Percentiles rank a stretch among this genome's conserved stretches.
Evolutionary conservation across 108 stramenopile genomes (phyloP).

Genomic region (Pseudonitzschia pungens): DNA sequence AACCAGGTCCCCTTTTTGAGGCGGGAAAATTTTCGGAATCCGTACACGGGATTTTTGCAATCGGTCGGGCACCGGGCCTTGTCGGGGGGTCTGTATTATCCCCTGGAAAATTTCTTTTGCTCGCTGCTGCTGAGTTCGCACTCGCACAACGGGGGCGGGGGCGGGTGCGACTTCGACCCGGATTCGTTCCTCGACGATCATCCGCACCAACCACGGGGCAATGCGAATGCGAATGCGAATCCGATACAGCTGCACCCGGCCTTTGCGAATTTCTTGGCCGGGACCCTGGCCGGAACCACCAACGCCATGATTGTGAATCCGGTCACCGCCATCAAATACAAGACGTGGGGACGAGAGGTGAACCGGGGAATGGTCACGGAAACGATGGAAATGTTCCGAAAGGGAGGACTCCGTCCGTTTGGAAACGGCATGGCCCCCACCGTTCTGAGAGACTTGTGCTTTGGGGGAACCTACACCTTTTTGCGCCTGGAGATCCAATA

Average conservation of each 20-base stretch:
- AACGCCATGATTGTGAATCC: slow-evolving; percentile 56
- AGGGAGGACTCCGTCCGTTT: slow-evolving; percentile 49
- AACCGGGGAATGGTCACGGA: slow-evolving; percentile 42
- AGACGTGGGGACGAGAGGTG: slow-evolving; percentile 45
- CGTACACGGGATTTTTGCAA: slow-evolving; percentile 52
- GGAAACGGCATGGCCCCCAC: slow-evolving; percentile 47
- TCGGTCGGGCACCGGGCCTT: slow-evolving; percentile 53
- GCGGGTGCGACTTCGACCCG: too few relatives aligned
- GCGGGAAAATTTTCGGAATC: slow-evolving; percentile 38
- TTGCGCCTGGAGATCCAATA: slow-evolving; percentile 43
- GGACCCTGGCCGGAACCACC: slow-evolving; percentile 47
- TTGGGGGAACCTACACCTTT: slow-evolving; percentile 54
- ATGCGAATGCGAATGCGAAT: too few relatives aligned
- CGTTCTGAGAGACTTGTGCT: slow-evolving; percentile 44
- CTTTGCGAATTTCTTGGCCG: slow-evolving; percentile 44
- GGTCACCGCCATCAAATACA: slow-evolving; percentile 51
- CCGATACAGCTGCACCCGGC: slow-evolving; percentile 8
- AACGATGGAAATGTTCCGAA: slow-evolving; percentile 41
- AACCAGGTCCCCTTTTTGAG: slow-evolving; percentile 38
- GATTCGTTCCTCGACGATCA: not conserved
- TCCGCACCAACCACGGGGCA: not conserved
- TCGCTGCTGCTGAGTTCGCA: slow-evolving; percentile 4
- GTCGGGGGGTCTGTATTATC: slow-evolving; percentile 46
- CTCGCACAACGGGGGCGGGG: not conserved
- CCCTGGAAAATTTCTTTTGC: slow-evolving; percentile 47